Evolutionary conservation across 2,329 filamentous ascomycete genomes (phyloP).

Genomic region (Colletotrichum orchidophilum): DNA sequence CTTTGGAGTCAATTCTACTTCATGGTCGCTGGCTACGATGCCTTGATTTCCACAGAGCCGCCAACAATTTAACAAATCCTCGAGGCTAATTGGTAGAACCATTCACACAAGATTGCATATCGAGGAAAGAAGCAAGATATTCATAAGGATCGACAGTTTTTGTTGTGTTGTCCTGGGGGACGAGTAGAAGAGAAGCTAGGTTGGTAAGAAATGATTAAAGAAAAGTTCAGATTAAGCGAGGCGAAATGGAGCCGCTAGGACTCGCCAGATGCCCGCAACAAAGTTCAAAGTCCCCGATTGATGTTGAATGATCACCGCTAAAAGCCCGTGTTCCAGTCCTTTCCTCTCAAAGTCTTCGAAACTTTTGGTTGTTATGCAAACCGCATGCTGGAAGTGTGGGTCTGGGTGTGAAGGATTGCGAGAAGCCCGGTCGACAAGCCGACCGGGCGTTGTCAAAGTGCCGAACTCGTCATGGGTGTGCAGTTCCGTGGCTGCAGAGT

Average conservation of each 20-base stretch:
- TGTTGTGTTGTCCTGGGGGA: constrained; percentile 8
- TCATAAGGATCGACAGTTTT: constrained; percentile 24
- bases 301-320: background rate
- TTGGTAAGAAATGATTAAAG: constrained; percentile 22
- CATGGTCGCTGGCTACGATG: no score
- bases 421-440: background rate
- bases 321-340: constrained; percentile 6
- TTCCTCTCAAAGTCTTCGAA: constrained; percentile 15
- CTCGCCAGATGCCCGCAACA: constrained; percentile 19
- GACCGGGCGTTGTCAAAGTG: background rate
- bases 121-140: no score
- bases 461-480: constrained; percentile 9
- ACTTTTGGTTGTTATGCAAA: background rate
- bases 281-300: constrained; percentile 23
- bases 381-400: background rate
- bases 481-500: constrained; percentile 19
- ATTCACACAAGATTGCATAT: no score
- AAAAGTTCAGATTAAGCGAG: constrained; percentile 20
- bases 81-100: no score
- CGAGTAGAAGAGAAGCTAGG: constrained; percentile 19
- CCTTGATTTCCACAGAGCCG: no score
- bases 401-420: background rate
- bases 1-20: background rate
- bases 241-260: constrained; percentile 11
- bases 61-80: no score